Base-by-base conservation (phyloP, 129 eudicot species). In the Cynara cardunculus region DNA sequence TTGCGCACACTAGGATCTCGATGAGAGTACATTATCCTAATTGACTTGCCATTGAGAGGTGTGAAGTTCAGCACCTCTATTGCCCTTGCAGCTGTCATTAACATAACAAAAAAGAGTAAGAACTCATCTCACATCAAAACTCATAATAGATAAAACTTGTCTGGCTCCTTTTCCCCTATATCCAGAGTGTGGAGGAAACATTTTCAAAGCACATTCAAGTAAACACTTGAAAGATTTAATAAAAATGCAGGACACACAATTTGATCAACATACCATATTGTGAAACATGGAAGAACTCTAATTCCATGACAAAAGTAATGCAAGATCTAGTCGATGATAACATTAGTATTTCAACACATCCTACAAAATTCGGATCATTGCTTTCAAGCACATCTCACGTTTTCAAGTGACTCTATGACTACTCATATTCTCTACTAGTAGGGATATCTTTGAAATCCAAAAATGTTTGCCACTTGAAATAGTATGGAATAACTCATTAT, bases 11-110 rank as follows among this genome's bases (percentile, higher is more conserved):
- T 90, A 13, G 97, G 93, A 35, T 95, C 99, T 0, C 99, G 91
- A 66, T 95, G 91, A 66, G 99, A 95, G 83, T 89, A 90, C 99
- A 92, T 92, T 0, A 95, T 81, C 91, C 99, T 87, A 4, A 95
- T 91, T 41, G 97, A 79, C 82, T 90, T 95, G 30, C 92, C 94
- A 72, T 90, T 95, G n/a, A 95, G 87, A 84, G 93, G 85, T 25
- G 97, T 89, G 78, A 90, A 92, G 89, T 95, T 95, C 68, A 92
- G 90, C 79, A 84, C 82, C 76, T 89, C 94, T 76, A 90, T 80
- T 5, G 99, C 99, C 77, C 93, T 89, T 39, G 87, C 90, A 84
- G 99, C 99, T 95, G 88, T 77, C 64, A 76, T 66, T 61, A 78
- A 82, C 70, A 81, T 14, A 64, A 30, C 26, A 10, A 22, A 80